Evolutionary conservation across 108 stramenopile genomes (phyloP).

Genomic region (Cylindrotheca fusiformis): DNA sequence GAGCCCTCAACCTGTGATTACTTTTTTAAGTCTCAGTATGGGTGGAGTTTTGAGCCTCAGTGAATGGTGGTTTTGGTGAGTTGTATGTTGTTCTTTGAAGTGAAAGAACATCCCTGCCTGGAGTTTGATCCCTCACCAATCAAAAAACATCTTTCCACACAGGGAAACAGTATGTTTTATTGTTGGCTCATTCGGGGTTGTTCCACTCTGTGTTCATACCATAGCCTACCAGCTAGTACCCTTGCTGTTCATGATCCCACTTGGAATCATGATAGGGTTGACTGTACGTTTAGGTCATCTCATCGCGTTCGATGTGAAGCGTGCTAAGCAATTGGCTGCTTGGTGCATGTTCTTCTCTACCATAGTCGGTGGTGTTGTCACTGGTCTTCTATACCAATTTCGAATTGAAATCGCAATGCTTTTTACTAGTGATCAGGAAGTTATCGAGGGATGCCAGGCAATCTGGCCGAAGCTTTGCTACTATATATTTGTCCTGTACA

Average conservation of each 20-base stretch:
- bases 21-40: constrained; percentile 37
- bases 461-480: constrained; percentile 46
- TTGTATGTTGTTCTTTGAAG: too few relatives aligned
- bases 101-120: too few relatives aligned
- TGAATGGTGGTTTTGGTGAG: constrained; percentile 60
- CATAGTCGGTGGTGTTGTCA: constrained; percentile 12
- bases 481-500: constrained; percentile 34
- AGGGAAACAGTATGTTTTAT: constrained; percentile 41
- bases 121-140: too few relatives aligned
- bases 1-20: constrained; percentile 15
- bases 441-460: constrained; percentile 21
- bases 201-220: constrained; percentile 37
- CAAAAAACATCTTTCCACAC: too few relatives aligned
- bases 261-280: constrained; percentile 48
- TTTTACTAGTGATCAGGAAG: constrained; percentile 41
- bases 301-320: constrained; percentile 22
- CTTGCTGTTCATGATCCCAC: constrained; percentile 45
- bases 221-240: constrained; percentile 51
- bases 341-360: constrained; percentile 28
- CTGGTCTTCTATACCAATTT: constrained; percentile 20
- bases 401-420: constrained; percentile 25
- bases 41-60: constrained; percentile 45
- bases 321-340: constrained; percentile 38
- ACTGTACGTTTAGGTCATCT: constrained; percentile 54
- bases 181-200: constrained; percentile 40